Evolutionary conservation across 371 early-diverging fungal species (phyloP).

Genomic region (Smittium mucronatum): DNA sequence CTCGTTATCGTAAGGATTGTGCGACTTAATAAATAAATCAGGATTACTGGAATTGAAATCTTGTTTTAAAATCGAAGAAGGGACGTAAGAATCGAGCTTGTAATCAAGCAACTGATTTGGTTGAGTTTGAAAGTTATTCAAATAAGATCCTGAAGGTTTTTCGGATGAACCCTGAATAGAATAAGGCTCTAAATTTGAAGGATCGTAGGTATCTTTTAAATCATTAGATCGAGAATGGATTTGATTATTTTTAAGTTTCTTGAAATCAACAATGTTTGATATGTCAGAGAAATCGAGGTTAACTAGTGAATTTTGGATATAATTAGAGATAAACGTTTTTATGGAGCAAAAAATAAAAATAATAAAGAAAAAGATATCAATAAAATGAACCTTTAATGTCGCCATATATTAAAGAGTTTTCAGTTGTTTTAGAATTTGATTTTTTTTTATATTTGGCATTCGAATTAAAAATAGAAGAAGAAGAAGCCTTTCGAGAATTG

Average conservation of each 20-base stretch:
- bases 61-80: not conserved
- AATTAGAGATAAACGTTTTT: not conserved
- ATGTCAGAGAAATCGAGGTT: constrained; percentile 7
- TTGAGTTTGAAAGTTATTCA: not conserved
- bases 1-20: not conserved
- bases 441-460: not conserved
- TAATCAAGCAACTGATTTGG: not conserved
- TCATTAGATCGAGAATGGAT: not conserved
- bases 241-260: constrained; percentile 2
- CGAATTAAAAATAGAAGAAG: not conserved
- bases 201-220: not conserved
- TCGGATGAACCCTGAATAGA: not conserved
- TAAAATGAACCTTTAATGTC: not conserved
- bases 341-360: not conserved
- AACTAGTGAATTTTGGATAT: not conserved
- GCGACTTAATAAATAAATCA: not conserved
- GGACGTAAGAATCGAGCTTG: not conserved
- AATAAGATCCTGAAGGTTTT: not conserved
- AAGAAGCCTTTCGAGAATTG: not conserved
- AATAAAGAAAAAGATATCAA: not conserved
- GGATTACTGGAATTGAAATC: not conserved
- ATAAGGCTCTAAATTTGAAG: not conserved
- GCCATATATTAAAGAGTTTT: not conserved
- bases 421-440: not conserved
- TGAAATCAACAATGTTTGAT: constrained; percentile 1